A percentile compares a stretch with the other conserved stretches of the same genome.
Evolutionary conservation across 2,329 filamentous ascomycete species (phyloP).

Genomic region (Ceratocystis huliohia): DNA sequence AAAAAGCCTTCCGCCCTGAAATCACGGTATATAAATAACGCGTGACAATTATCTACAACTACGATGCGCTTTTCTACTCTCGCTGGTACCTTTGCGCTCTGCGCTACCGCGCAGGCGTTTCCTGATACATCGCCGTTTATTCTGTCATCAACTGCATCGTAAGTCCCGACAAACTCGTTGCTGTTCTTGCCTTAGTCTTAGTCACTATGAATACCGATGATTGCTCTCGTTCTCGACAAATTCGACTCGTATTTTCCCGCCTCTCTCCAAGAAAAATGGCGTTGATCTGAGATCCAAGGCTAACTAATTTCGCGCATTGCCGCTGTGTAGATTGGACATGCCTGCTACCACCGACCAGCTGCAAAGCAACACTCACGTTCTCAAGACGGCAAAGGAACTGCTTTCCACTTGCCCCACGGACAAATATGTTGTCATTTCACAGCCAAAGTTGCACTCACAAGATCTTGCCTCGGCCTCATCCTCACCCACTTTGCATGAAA

Average conservation of each 20-base stretch:
- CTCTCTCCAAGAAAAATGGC: not conserved
- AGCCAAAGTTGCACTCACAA: conserved; percentile 57
- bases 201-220: not conserved
- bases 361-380: conserved; percentile 36
- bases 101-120: conserved; percentile 56
- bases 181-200: not conserved
- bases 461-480: conserved; percentile 44
- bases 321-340: conserved; percentile 28
- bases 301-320: conserved; percentile 23
- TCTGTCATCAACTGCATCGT: conserved; percentile 74
- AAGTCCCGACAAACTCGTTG: conserved; percentile 30
- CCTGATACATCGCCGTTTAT: conserved; percentile 81
- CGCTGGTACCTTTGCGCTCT: conserved; percentile 40
- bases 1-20: not conserved
- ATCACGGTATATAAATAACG: not conserved
- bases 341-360: conserved; percentile 29
- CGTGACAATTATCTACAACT: conserved; percentile 5
- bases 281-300: not conserved
- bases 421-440: conserved; percentile 64
- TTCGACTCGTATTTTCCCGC: not conserved
- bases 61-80: conserved; percentile 45
- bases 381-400: conserved; percentile 35
- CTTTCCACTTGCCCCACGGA: conserved; percentile 59
- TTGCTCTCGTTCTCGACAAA: not conserved
- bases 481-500: conserved; percentile 38